These are phyloP conservation scores for Endogone sp. DNA, from an alignment of 192 early-diverging fungal species.

Conservation along the genomic window DNA sequence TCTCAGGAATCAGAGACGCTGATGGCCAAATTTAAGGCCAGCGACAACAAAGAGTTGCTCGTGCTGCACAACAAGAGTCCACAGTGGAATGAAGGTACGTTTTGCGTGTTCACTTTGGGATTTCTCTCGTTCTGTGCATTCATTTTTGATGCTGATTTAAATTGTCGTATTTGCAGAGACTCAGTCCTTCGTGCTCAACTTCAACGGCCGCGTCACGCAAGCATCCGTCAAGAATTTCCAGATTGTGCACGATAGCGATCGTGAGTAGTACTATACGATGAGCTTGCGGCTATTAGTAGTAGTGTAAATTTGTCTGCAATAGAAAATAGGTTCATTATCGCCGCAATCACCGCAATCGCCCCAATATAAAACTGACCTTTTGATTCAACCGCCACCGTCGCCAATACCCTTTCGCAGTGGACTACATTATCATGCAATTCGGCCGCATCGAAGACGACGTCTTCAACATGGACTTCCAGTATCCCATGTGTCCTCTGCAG, in stretches of 20 bases:
- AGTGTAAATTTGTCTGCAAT: no score
- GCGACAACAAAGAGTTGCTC: slow-evolving; percentile 60
- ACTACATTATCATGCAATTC: slow-evolving; percentile 94
- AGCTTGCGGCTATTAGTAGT: neutral
- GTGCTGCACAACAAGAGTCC: slow-evolving; percentile 87
- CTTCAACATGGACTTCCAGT: slow-evolving; percentile 90
- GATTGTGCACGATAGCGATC: slow-evolving; percentile 87
- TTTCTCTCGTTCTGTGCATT: neutral
- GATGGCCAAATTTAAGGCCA: slow-evolving; percentile 48
- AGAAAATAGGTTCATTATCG: no score
- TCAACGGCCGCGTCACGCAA: slow-evolving; percentile 80
- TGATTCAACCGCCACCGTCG: neutral
- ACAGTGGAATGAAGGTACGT: slow-evolving; percentile 84
- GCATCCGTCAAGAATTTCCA: slow-evolving; percentile 98
- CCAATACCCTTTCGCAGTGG: slow-evolving; percentile 49
- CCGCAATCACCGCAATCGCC: no score
- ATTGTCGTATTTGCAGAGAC: slow-evolving; percentile 51
- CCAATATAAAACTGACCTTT: neutral
- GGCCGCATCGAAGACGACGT: slow-evolving; percentile 69
- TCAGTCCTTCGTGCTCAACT: slow-evolving; percentile 90
- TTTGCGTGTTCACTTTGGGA: neutral
- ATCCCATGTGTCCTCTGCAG: slow-evolving; percentile 84
- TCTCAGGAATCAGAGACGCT: slow-evolving; percentile 60
- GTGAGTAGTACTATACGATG: slow-evolving; percentile 47
- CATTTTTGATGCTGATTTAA: neutral